A percentile compares a stretch with the other conserved stretches of the same genome.
phyloP scores from a whole-genome alignment of 2,329 filamentous ascomycete genomes.

The Arthrobotrys conoides region DNA sequence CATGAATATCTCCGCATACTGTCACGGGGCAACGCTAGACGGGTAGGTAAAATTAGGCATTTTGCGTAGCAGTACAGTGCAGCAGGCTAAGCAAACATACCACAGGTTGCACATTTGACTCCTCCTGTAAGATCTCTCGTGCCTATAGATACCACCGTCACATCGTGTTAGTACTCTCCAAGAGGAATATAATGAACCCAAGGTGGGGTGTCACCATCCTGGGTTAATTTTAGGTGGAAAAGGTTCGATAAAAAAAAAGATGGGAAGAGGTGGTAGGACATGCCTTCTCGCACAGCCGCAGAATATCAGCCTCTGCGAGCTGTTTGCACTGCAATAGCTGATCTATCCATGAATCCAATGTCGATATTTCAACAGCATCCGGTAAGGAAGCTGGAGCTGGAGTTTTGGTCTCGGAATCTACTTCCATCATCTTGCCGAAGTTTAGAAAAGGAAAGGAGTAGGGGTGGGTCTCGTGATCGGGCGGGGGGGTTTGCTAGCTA shows the following conservation, averaged over 20 bases:
- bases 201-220: neutral
- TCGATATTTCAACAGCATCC: conserved; percentile 85
- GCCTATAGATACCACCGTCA: conserved; percentile 72
- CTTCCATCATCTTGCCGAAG: conserved; percentile 77
- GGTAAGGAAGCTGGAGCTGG: conserved; percentile 83
- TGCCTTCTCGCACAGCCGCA: conserved; percentile 98
- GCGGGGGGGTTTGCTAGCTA: conserved; percentile 40
- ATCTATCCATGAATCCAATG: conserved; percentile 99
- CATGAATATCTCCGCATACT: conserved; percentile 98
- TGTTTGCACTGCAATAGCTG: conserved; percentile 99
- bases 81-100: conserved; percentile 72
- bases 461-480: conserved; percentile 56
- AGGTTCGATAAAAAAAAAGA: conserved; percentile 3
- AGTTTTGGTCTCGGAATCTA: conserved; percentile 84
- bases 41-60: conserved; percentile 62
- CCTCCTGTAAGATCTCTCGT: conserved; percentile 94
- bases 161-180: conserved; percentile 37
- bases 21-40: conserved; percentile 95
- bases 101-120: conserved; percentile 99
- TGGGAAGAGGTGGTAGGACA: conserved; percentile 65
- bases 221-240: neutral
- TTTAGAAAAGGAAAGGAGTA: conserved; percentile 47
- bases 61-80: conserved; percentile 12
- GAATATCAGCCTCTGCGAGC: conserved; percentile 92
- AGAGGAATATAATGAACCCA: conserved; percentile 21